Percentiles rank a stretch among this genome's conserved stretches.
Conservation (phyloP, 306 rosid genomes). For the Cicer bijugum region DNA sequence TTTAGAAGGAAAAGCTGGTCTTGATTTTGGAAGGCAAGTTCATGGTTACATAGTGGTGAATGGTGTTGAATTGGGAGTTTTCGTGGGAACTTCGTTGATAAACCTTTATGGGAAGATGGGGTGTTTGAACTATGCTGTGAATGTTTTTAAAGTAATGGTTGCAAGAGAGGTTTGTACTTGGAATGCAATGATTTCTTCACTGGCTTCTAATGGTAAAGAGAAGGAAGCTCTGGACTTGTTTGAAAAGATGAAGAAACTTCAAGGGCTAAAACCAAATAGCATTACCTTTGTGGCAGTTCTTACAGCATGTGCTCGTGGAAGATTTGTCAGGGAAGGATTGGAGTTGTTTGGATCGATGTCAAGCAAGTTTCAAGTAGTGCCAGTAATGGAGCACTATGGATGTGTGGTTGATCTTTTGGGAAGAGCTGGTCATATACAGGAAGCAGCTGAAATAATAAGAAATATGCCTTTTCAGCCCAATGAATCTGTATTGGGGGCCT, state of each 20-base stretch:
- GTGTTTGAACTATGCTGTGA: slow-evolving; percentile 48
- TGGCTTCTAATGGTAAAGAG: slow-evolving; percentile 73
- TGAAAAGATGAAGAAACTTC: slow-evolving; percentile 58
- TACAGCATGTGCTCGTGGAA: slow-evolving; percentile 77
- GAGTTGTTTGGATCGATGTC: slow-evolving; percentile 62
- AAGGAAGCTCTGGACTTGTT: slow-evolving; percentile 65
- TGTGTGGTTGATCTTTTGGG: slow-evolving; percentile 81
- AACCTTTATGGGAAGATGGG: slow-evolving; percentile 83
- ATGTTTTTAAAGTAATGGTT: slow-evolving; percentile 52
- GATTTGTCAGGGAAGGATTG: slow-evolving; percentile 57
- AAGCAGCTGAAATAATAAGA: slow-evolving; percentile 61
- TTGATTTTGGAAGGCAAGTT: slow-evolving; percentile 65
- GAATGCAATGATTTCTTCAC: slow-evolving; percentile 82
- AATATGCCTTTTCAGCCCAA: slow-evolving; percentile 74
- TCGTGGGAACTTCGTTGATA: slow-evolving; percentile 65
- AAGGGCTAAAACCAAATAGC: slow-evolving; percentile 57
- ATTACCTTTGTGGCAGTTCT: slow-evolving; percentile 73
- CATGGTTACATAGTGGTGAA: slow-evolving; percentile 58
- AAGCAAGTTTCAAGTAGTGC: slow-evolving; percentile 51
- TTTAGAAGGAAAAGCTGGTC: slow-evolving; percentile 56
- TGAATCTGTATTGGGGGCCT: slow-evolving; percentile 70
- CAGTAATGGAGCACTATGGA: slow-evolving; percentile 70
- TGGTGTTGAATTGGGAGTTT: slow-evolving; percentile 52
- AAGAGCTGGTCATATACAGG: slow-evolving; percentile 70
- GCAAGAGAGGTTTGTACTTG: slow-evolving; percentile 67